Conservation (phyloP, 768 basidiomycete species). For the Trametes meyenii region DNA sequence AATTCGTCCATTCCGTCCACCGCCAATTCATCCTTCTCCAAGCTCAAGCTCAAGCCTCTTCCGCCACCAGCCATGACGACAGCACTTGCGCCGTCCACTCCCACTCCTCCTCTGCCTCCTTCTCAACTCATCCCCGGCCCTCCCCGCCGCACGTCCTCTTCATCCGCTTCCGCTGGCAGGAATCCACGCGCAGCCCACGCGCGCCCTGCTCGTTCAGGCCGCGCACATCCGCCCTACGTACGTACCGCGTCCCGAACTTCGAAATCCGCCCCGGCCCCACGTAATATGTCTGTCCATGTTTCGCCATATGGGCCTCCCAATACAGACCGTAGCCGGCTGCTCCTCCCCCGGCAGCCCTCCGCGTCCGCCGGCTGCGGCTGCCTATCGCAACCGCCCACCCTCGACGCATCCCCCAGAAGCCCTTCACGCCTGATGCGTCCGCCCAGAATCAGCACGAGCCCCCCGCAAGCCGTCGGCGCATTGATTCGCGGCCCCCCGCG, state of each 20-base stretch:
- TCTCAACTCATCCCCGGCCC: background rate
- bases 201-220: background rate
- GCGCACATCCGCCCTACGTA: background rate
- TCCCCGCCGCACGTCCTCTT: no score
- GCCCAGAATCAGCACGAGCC: conserved; percentile 14
- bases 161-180: background rate
- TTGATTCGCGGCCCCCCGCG: background rate
- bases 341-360: background rate
- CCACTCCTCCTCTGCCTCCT: background rate
- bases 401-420: conserved; percentile 8
- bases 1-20: background rate
- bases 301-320: conserved; percentile 13
- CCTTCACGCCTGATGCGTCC: conserved; percentile 18
- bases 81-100: conserved; percentile 4
- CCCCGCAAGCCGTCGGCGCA: conserved; percentile 8
- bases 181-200: conserved; percentile 1
- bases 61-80: conserved; percentile 11
- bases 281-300: conserved; percentile 18
- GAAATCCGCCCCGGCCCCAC: background rate
- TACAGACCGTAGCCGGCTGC: background rate
- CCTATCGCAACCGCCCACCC: background rate
- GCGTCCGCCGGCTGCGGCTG: background rate
- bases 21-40: background rate
- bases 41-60: background rate
- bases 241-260: background rate